Base-by-base conservation (phyloP, 1,284 basidiomycete genomes). In the Melampsora abietis-canadensis region DNA sequence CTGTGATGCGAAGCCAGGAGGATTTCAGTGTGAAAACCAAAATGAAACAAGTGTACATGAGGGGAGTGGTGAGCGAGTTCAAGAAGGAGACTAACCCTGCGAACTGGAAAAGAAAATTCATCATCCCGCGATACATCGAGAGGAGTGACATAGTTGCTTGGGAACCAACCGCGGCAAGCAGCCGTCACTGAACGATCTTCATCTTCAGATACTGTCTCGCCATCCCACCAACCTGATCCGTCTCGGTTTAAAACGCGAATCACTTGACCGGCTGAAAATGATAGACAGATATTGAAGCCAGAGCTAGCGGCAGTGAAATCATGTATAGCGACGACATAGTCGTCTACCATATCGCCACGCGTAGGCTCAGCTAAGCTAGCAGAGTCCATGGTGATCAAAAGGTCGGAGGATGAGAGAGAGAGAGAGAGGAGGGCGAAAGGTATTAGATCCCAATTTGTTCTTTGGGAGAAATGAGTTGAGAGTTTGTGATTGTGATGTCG, bases 171-270 rank as follows among this genome's bases (percentile, higher is more conserved):
- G 78, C 93, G 84, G 70, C 88, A 78, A 54, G 63, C 19, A 54
- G 60, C 17, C 17, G 60, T 12, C 37, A 24, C 21, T 65, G 24
- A 19, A 48, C 31, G 68, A 65, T 2, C 69, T n/a, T 15, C 37
- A 57, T 68, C 68, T 31, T 65, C 74, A 24, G 59, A 59, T 46
- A 57, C 84, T 24, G 96, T 83, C 83, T 98, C 93, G 12, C 96
- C 95, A 81, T 98, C 94, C 95, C 95, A 98, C 96, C 96, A 98
- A 0, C 95, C 96, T 76, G 90, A 92, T 0, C 86, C 78, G 82
- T 98, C 94, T 77, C 89, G 87, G 80, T 92, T 92, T 74, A 92
- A 85, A 34, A 98, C 92, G 76, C 89, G 89, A 76, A 98, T 94
- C 68, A 95, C 86, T 81, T 98, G 91, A 1, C 95, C 94, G 0